Conservation (phyloP, 164 flowering plant species). For the Sextonia rubra region DNA sequence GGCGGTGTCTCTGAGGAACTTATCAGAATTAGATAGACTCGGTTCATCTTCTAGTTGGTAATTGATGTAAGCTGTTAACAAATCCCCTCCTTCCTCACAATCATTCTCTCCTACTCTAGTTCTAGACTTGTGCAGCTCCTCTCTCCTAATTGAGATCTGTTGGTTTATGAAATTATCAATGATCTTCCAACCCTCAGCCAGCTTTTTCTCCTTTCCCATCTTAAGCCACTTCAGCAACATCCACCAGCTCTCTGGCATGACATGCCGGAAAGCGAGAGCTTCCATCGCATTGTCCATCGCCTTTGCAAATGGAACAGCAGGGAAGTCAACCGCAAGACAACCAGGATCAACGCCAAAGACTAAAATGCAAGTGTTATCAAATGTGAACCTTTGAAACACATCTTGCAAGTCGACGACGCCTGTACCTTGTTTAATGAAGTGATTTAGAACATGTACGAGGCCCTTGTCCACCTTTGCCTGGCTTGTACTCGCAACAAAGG, state of each 20-base stretch:
- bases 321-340: constrained; percentile 15
- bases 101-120: neutral
- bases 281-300: constrained; percentile 25
- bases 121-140: neutral
- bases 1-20: constrained; percentile 10
- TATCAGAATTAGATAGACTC: neutral
- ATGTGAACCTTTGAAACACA: constrained; percentile 24
- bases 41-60: neutral
- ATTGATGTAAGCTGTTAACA: constrained; percentile 15
- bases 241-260: constrained; percentile 23
- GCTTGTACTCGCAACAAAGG: neutral
- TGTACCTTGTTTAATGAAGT: neutral
- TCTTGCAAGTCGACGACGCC: constrained; percentile 27
- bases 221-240: constrained; percentile 18
- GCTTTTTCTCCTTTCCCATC: constrained; percentile 23
- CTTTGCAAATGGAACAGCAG: constrained; percentile 15
- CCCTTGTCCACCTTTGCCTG: constrained; percentile 2
- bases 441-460: constrained; percentile 12
- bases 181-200: constrained; percentile 5
- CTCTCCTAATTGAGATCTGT: constrained; percentile 4
- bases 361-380: constrained; percentile 19
- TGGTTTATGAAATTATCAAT: constrained; percentile 12
- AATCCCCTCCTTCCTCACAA: neutral
- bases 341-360: constrained; percentile 15
- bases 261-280: constrained; percentile 16